These are phyloP conservation scores for Globisporangium spiculum DNA, from an alignment of 352 stramenopile species.

Conservation along the genomic window DNA sequence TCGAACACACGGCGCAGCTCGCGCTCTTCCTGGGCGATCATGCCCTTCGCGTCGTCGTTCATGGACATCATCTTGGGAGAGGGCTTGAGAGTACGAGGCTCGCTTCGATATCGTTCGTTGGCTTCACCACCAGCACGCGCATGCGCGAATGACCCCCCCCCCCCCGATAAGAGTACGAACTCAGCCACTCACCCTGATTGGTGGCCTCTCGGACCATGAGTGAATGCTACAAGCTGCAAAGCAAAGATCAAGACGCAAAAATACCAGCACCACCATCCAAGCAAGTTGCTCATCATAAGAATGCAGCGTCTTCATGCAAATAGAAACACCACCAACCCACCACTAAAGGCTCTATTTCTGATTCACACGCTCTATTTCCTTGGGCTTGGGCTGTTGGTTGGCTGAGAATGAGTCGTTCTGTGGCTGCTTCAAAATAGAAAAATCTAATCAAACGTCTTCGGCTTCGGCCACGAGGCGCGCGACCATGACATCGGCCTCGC, in stretches of 20 bases:
- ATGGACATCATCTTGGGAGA: constrained; percentile 59
- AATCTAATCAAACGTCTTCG: constrained; percentile 31
- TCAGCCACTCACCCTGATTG: neutral
- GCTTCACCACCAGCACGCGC: constrained; percentile 1
- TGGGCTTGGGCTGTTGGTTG: neutral
- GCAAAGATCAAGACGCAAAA: neutral
- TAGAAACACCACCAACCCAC: neutral
- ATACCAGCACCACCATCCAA: neutral
- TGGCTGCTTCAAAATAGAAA: constrained; percentile 5
- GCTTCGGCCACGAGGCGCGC: constrained; percentile 59
- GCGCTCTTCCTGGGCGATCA: constrained; percentile 94
- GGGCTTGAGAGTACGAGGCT: neutral
- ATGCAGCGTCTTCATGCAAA: neutral
- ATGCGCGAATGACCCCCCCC: constrained; percentile 6
- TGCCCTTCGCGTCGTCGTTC: constrained; percentile 73
- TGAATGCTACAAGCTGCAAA: neutral
- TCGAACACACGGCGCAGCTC: constrained; percentile 95
- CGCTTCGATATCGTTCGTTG: neutral
- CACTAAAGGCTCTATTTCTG: neutral
- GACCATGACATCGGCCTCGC: constrained; percentile 79
- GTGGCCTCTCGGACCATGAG: neutral
- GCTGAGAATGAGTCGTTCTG: neutral
- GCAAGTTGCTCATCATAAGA: neutral
- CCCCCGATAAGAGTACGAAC: neutral
- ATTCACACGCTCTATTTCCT: neutral